phyloP scores from a whole-genome alignment of 192 early-diverging fungal genomes.

The Podila verticillata region DNA sequence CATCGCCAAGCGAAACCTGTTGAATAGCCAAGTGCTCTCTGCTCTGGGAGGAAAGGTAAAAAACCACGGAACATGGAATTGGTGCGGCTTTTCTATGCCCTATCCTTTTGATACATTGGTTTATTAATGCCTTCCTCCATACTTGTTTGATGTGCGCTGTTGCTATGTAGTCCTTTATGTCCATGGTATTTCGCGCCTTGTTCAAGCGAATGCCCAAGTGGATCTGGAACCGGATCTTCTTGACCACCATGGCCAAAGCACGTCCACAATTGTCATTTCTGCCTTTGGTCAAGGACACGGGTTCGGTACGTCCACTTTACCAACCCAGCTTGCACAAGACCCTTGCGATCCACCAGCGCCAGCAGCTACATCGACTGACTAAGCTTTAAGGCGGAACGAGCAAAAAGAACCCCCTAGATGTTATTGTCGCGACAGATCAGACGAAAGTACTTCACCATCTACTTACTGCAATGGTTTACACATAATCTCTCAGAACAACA shows the following conservation, averaged over 20 bases:
- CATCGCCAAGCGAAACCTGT: not conserved
- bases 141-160: too few relatives aligned
- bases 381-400: too few relatives aligned
- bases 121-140: too few relatives aligned
- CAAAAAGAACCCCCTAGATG: too few relatives aligned
- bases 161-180: not conserved
- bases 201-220: not conserved
- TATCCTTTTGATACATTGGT: too few relatives aligned
- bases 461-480: too few relatives aligned
- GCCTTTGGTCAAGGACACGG: not conserved
- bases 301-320: not conserved
- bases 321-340: slow-evolving; percentile 3
- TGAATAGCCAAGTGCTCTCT: not conserved
- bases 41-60: not conserved
- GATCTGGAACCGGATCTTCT: not conserved
- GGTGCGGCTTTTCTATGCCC: too few relatives aligned
- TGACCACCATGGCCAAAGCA: not conserved
- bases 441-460: too few relatives aligned
- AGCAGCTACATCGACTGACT: too few relatives aligned
- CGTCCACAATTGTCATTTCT: not conserved
- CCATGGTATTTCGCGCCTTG: not conserved
- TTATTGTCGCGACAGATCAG: too few relatives aligned
- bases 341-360: not conserved
- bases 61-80: not conserved
- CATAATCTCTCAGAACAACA: too few relatives aligned